Base-by-base conservation (phyloP, 2,329 filamentous ascomycete species). In the Canariomyces notabilis region DNA sequence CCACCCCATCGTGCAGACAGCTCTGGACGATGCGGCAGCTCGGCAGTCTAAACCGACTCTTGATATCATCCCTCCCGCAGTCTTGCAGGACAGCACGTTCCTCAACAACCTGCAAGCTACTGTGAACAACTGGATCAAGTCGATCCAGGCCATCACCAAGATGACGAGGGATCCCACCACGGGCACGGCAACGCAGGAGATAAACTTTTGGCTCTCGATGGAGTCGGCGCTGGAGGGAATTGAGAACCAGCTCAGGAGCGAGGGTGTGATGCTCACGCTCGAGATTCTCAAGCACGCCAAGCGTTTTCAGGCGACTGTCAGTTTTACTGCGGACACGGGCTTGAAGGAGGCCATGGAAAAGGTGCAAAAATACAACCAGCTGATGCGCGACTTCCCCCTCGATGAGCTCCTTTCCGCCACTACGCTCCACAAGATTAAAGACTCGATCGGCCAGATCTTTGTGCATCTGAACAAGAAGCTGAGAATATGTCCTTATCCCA, bases 161-260 rank as follows among this genome's bases (percentile, higher is more conserved):
- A 86, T 95, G 73, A 88, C 89, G 33, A 83, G 89, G 60, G 93
- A 98, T 59, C 82, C 88, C 1, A 72, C 74, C 4, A 79, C 73
- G 63, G 83, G 64, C 23, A 95, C 89, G 18, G 93, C 93, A 23
- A 91, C 88, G 46, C 93, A 97, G 65, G 93, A 99, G 67, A 95
- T 98, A 66, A 96, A 96, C 66, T 98, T 98, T 63, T 99, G 93
- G 93, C 68, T 98, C 41, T 94, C 89, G 2, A 95, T 98, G 87
- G 94, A 98, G 67, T 86, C 85, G 14, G 88, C 90, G 4, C 69
- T 99, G 53, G 90, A 96, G 64, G 85, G 85, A 21, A 95, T 99
- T 49, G 91, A 96, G 64, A 80, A 77, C 33, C 91, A 97, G 65
- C 77, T 98, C 46, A 77, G 83, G 52, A 89, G 90, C 54, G 88